Base-by-base conservation (phyloP, 257 asterid genomes). In the Verbena officinalis region DNA sequence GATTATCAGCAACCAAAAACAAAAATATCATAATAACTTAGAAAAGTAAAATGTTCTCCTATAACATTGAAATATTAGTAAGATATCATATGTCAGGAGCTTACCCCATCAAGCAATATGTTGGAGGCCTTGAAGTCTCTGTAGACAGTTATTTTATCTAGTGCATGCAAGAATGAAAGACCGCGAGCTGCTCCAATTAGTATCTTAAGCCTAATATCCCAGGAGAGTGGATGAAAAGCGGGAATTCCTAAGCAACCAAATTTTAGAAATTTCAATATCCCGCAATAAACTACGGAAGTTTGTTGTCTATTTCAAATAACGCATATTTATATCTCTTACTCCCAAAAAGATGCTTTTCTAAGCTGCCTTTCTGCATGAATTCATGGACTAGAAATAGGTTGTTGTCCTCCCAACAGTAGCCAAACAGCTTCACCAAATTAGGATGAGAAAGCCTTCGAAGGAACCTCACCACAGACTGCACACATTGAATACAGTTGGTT, bases 111-210 rank as follows among this genome's bases (percentile, higher is more conserved):
- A 46, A 76, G 77, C 74, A 79, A 69, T 68, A 79, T 75, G 69
- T 79, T 79, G 36, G 84, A 72, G 58, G 81, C 5, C 66, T 79
- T 76, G 68, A 79, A 61, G 58, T 76, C 84, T 61, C 84, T 79
- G n/a, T 72, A 46, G 64, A 79, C 50, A 40, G 73, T 52, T 50
- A 44, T 2, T 16, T 0, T 14, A 4, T 75, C 73, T 9, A 22
- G 30, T 46, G 72, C 51, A 52, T 79, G 84, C 74, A 79, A 65
- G 75, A 59, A 75, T 22, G 73, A 72, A 17, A 79, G 59, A 48
- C 81, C 84, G 39, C 79, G 77, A 31, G 81, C 79, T 56, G 80
- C 85, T 76, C n/a, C n/a, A n/a, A n/a, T n/a, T n/a, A n/a, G n/a
- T n/a, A n/a, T n/a, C n/a, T n/a, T n/a, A n/a, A n/a, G 71, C 80